Base-by-base conservation (phyloP, 805 yeast genomes). In the Myxozyma mucilagina region DNA sequence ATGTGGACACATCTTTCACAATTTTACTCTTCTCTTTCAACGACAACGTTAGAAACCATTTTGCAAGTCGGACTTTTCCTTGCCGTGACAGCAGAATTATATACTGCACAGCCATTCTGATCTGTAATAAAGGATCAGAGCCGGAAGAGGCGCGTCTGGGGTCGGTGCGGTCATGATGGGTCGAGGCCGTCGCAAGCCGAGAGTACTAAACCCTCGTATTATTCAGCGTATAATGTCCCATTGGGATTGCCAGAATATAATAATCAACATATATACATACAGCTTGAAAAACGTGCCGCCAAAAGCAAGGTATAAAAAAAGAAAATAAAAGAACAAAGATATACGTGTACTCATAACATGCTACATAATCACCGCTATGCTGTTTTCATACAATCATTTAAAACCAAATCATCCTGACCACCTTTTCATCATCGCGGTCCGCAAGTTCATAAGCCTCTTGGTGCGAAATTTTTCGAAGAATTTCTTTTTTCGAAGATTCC, bases 31-130 rank as follows among this genome's bases (percentile, higher is more conserved):
- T 91, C 68, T 91, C 97, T 72, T 89, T 90, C 69, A 87, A 87
- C n/a, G 88, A 81, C 51, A 87, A 79, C 38, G 97, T 85, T 55
- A 82, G 82, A 73, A 90, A 94, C 99, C 99, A 94, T 77, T 92
- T 92, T 39, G 96, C 84, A 39, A 96, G 81, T 68, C 99, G 81
- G 36, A 91, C 91, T 74, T 93, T 94, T 32, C 99, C 99, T 73
- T 94, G 99, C 68, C 97, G 84, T 14, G 97, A 92, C 14, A 93
- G 81, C 55, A 94, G 77, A 52, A 96, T 80, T 57, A 93, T 70
- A 73, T 88, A 96, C 68, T 87, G 87, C 61, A 94, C 82, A 10
- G 87, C 86, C 96, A 89, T 89, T n/a, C 13, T 31, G 13, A n/a
- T 41, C 16, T 41, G 13, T 14, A 5, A 7, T 41, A n/a, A 8